Percentiles rank a stretch among this genome's conserved stretches.
Conservation (phyloP, 768 basidiomycete genomes). For the Tricholoma matsutake region DNA sequence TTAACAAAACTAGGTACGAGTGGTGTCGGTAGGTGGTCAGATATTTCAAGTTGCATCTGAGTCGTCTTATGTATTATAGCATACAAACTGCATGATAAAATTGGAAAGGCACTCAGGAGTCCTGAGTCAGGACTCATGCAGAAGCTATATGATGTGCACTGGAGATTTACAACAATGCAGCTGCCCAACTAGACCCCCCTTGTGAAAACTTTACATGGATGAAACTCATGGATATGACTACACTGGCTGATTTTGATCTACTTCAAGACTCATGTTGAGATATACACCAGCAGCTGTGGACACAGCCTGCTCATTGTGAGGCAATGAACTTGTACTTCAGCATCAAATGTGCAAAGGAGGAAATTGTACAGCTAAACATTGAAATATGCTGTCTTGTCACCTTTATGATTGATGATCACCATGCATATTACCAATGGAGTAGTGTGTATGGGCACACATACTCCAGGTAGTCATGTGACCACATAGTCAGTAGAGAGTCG, state of each 20-base stretch:
- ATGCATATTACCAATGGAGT: background rate
- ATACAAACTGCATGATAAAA: conserved; percentile 31
- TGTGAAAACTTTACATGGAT: background rate
- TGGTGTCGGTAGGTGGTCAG: background rate
- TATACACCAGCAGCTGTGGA: background rate
- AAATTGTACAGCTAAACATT: too few relatives aligned
- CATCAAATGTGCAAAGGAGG: background rate
- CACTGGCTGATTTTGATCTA: background rate
- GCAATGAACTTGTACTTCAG: background rate
- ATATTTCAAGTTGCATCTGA: background rate
- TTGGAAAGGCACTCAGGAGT: conserved; percentile 33
- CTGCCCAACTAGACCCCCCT: conserved; percentile 5
- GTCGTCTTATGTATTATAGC: conserved; percentile 17
- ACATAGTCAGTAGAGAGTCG: too few relatives aligned
- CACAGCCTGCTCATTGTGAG: too few relatives aligned
- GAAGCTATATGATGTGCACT: conserved; percentile 31
- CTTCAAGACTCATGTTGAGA: background rate
- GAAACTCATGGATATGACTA: background rate
- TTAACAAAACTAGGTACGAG: conserved; percentile 34
- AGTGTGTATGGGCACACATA: too few relatives aligned
- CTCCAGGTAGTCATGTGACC: too few relatives aligned
- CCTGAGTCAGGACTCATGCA: conserved; percentile 22
- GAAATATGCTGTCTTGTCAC: background rate
- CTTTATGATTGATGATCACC: background rate
- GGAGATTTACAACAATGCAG: conserved; percentile 27